Base-by-base conservation (phyloP, 306 rosid species). In the Acacia acuminata region DNA sequence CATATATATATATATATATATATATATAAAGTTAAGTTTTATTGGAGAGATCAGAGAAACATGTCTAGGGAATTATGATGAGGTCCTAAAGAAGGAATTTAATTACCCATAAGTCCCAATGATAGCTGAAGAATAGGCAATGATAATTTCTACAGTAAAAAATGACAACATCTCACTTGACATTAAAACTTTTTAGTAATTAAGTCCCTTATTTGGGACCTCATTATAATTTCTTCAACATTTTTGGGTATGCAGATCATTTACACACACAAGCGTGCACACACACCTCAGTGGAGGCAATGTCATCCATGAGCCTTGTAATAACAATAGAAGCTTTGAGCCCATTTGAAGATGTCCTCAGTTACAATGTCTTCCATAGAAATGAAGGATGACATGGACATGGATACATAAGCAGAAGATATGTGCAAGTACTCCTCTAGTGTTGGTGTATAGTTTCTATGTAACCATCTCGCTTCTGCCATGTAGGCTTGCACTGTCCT, bases 251-350 rank as follows among this genome's bases (percentile, higher is more conserved):
- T 3, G 34, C 3, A 30, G 34, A 32, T 32, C 36, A 32, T 3
- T 32, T 32, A 32, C 36, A 45, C 14, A 45, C 32, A 30, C 32
- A 30, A 30, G 32, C 32, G 2, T 30, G 32, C 32, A 30, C 51
- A 2, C 51, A 0, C 19, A 80, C 87, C 83, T 88, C 47, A 51
- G 44, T 61, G 6, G 85, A 76, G 45, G 76, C 85, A 5, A 85
- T 67, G 56, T 85, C 88, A 42, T 83, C 71, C 88, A 88, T 88
- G 45, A 85, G 77, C 56, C 90, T 82, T 25, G 56, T 1, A 61
- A 88, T 66, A 1, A 42, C 32, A 4, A 51, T 8, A 36, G 84
- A 14, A 47, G 81, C 81, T 55, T 12, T 73, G 4, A 0, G 74
- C 16, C 88, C 88, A n/a, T 27, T 24, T 83, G 82, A 86, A 47